phyloP scores from a whole-genome alignment of 495 filamentous ascomycete genomes.

The Daldinia childiae region DNA sequence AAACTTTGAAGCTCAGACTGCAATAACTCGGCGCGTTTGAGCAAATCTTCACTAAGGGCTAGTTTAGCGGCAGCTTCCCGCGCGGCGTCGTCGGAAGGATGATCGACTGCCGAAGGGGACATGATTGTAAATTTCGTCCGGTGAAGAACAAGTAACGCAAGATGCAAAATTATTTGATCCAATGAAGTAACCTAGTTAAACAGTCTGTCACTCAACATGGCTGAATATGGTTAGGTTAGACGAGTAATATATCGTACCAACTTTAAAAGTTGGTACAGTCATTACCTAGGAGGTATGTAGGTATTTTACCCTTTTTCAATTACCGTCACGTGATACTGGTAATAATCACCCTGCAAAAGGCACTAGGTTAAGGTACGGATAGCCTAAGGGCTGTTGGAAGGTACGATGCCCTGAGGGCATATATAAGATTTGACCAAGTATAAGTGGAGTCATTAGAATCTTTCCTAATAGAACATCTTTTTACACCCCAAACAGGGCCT shows the following conservation, averaged over 20 bases:
- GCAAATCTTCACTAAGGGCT: conserved; percentile 12
- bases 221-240: background rate
- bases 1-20: conserved; percentile 45
- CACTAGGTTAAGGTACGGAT: too few relatives aligned
- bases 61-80: conserved; percentile 6
- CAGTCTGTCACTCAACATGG: background rate
- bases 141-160: background rate
- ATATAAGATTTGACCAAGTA: too few relatives aligned
- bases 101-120: conserved; percentile 5
- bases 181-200: background rate
- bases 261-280: too few relatives aligned
- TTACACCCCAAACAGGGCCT: too few relatives aligned
- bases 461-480: too few relatives aligned
- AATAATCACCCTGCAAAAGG: too few relatives aligned
- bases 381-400: too few relatives aligned
- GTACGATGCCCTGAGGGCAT: too few relatives aligned
- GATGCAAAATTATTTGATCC: background rate
- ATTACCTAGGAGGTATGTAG: too few relatives aligned
- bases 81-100: background rate
- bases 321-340: too few relatives aligned
- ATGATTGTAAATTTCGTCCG: conserved; percentile 1
- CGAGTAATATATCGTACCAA: background rate
- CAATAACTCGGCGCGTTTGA: conserved; percentile 25
- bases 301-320: too few relatives aligned
- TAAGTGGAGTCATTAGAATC: too few relatives aligned